These are phyloP conservation scores for Iberis pinnata DNA, from an alignment of 345 rosid genomes.

Conservation along the genomic window DNA sequence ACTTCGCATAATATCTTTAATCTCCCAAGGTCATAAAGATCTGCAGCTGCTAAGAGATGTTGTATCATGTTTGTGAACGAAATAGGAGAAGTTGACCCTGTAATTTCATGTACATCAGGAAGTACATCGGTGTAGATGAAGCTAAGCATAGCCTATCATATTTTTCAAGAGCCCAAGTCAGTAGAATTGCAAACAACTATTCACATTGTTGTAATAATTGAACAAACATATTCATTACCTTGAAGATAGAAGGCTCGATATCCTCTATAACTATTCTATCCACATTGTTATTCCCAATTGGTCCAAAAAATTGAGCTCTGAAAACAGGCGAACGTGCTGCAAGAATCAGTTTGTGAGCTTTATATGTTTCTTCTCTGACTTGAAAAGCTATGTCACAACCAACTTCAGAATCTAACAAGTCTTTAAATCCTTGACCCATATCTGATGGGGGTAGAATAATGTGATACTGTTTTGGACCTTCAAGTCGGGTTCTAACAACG, in stretches of 20 bases:
- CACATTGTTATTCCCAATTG: slow-evolving; percentile 57
- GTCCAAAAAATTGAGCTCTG: slow-evolving; percentile 88
- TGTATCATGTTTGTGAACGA: slow-evolving; percentile 73
- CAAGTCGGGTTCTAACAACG: slow-evolving; percentile 66
- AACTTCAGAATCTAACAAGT: slow-evolving; percentile 61
- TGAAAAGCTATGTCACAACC: slow-evolving; percentile 69
- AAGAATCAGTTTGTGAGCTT: slow-evolving; percentile 82
- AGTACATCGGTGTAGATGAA: slow-evolving; percentile 78
- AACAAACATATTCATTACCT: slow-evolving; percentile 51
- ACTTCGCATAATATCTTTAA: slow-evolving; percentile 72
- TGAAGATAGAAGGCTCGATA: slow-evolving; percentile 74
- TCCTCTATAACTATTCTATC: slow-evolving; percentile 56
- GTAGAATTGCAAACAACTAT: background rate
- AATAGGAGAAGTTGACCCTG: slow-evolving; percentile 50
- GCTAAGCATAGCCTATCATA: slow-evolving; percentile 74
- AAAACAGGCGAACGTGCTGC: slow-evolving; percentile 94
- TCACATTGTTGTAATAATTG: background rate
- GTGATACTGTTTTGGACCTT: slow-evolving; percentile 59
- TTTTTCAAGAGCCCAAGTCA: slow-evolving; percentile 17
- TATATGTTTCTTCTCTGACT: slow-evolving; percentile 69
- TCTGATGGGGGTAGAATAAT: slow-evolving; percentile 59
- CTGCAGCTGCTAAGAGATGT: slow-evolving; percentile 85
- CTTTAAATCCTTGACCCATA: slow-evolving; percentile 68
- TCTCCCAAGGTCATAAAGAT: slow-evolving; percentile 76
- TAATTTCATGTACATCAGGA: slow-evolving; percentile 66